Percentiles rank a stretch among this genome's conserved stretches.
Conservation (phyloP, 2,329 filamentous ascomycete species). For the Colletotrichum lupini region DNA sequence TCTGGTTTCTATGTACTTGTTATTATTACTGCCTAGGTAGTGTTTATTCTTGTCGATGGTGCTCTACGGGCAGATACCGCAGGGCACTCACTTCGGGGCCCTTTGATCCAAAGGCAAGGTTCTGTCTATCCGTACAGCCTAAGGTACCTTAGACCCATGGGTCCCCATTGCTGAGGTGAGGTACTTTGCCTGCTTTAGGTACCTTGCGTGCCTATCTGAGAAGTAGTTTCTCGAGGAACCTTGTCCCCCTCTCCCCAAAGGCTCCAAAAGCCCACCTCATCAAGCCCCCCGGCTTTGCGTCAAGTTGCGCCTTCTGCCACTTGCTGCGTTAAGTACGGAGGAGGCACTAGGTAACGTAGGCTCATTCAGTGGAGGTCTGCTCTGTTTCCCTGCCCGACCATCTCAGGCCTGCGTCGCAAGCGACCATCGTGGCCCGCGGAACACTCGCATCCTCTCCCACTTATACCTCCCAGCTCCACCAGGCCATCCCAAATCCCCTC, state of each 20-base stretch:
- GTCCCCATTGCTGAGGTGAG: too few species aligned
- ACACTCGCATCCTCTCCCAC: slow-evolving; percentile 23
- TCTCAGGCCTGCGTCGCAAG: slow-evolving; percentile 1
- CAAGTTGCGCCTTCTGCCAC: neutral
- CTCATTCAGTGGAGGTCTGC: too few species aligned
- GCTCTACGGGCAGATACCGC: neutral
- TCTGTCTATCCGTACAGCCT: neutral
- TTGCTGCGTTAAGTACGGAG: neutral
- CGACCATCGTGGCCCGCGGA: slow-evolving; percentile 17
- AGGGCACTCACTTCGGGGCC: neutral
- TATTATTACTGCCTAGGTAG: neutral
- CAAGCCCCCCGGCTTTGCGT: neutral
- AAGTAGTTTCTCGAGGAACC: neutral
- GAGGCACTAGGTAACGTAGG: too few species aligned
- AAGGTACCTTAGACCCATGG: too few species aligned
- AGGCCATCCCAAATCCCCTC: neutral
- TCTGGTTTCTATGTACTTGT: neutral
- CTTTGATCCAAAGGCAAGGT: neutral
- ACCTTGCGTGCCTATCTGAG: neutral
- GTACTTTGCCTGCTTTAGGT: neutral
- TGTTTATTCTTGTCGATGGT: neutral
- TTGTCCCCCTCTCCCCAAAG: neutral
- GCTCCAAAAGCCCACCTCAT: neutral
- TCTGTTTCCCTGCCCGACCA: neutral
- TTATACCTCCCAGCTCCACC: slow-evolving; percentile 3